phyloP scores from a whole-genome alignment of 768 basidiomycete species.

The Xerocomellus intermedius region DNA sequence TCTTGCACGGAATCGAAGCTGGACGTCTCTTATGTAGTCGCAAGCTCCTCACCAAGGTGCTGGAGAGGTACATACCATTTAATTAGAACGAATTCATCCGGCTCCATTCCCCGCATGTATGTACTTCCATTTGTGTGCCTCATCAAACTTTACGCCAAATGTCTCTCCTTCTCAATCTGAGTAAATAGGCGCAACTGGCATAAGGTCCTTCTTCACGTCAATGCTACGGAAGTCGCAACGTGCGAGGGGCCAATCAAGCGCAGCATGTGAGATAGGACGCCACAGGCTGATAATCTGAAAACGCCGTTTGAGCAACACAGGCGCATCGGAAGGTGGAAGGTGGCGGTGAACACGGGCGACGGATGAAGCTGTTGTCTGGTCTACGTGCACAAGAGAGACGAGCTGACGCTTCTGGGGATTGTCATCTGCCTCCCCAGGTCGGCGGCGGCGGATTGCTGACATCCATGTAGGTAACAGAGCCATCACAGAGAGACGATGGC shows the following conservation, averaged over 20 bases:
- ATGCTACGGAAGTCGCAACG: conserved; percentile 48
- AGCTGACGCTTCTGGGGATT: conserved; percentile 44
- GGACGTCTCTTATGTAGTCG: neutral
- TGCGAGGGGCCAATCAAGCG: conserved; percentile 49
- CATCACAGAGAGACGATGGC: neutral
- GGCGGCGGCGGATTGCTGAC: conserved; percentile 43
- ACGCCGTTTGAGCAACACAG: conserved; percentile 39
- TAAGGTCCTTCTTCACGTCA: conserved; percentile 37
- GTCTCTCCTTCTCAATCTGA: conserved; percentile 46
- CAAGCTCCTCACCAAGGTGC: neutral
- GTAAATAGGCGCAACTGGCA: conserved; percentile 38
- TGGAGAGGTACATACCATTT: conserved; percentile 39
- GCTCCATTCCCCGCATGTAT: conserved; percentile 41
- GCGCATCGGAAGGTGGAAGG: conserved; percentile 40
- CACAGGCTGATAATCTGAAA: conserved; percentile 57
- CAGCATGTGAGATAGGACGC: conserved; percentile 47
- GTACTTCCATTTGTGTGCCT: conserved; percentile 46
- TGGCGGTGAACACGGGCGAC: conserved; percentile 43
- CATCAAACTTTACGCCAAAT: conserved; percentile 37
- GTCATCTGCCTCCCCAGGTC: conserved; percentile 36
- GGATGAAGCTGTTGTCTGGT: conserved; percentile 43
- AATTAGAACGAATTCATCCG: conserved; percentile 47
- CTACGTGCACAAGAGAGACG: conserved; percentile 42
- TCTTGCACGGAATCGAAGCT: conserved; percentile 38
- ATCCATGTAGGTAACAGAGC: neutral